Base-by-base conservation (phyloP, 352 stramenopile species). In the Phytophthora pseudosyringae region DNA sequence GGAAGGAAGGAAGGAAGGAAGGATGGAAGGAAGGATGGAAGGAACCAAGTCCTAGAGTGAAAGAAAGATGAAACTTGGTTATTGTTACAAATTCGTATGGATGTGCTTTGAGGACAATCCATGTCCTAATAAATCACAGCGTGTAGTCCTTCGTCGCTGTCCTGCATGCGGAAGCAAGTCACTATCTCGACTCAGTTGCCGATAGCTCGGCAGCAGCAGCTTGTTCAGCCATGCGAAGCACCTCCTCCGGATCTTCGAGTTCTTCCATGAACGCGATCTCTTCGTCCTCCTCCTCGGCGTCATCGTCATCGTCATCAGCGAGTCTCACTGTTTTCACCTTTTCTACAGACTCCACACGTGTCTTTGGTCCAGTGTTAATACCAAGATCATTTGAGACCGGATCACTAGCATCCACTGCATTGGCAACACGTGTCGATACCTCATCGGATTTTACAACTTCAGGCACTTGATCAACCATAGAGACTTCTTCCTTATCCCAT, bases 251-350 rank as follows among this genome's bases (percentile, higher is more conserved):
- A 43, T 81, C 40, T 53, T 71, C 66, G 9, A 72, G 50, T 9
- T 76, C 66, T 47, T 71, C 61, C 69, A 76, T 78, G 43, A 73
- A 76, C 8, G 69, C 43, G 8, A 74, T 67, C 35, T 78, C 66
- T 51, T 68, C 57, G 5, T 72, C 53, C 25, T 62, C 64, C 9
- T 69, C 53, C 3, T 45, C 44, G 12, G 53, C 47, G 25, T 63
- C 33, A 10, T 50, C 54, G 40, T 40, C 25, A 15, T 56, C 40
- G 28, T 29, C 25, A 29, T 38, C 31, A 50, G 21, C 9, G 33
- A 31, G 47, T 40, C 54, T 2, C 4, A 4, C 11, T 28, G 8
- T 7, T 18, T 26, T 21, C 33, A 2, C 25, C 12, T 50, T 25
- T 10, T 43, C 29, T 6, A 45, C 31, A 44, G n/a, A 21, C 33